These are phyloP conservation scores for Lavandula angustifolia DNA, from an alignment of 257 asterid species.

Conservation along the genomic window DNA sequence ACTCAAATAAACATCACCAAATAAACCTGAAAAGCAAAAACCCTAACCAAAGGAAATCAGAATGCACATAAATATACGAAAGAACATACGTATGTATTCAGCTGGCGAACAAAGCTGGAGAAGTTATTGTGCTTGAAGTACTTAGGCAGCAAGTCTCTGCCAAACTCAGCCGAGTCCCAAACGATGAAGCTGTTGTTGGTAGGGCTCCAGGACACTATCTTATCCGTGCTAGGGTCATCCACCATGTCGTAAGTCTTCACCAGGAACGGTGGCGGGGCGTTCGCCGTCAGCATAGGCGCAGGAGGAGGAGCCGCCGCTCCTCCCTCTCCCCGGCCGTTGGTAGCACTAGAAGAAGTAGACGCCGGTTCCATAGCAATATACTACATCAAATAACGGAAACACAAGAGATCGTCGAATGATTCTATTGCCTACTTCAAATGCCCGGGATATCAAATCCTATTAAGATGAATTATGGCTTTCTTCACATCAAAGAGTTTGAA, in stretches of 20 bases:
- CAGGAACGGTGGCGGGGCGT: constrained; percentile 75
- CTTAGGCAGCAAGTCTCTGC: constrained; percentile 62
- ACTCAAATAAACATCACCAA: not conserved
- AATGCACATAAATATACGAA: not conserved
- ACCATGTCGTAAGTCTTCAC: constrained; percentile 87
- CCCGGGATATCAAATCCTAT: not conserved
- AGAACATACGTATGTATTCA: constrained; percentile 51
- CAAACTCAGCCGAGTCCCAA: constrained; percentile 81
- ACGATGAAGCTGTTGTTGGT: constrained; percentile 71
- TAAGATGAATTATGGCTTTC: constrained; percentile 20
- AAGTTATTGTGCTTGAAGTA: constrained; percentile 81
- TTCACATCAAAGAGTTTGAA: constrained; percentile 10
- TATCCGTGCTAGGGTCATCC: constrained; percentile 68
- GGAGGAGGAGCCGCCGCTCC: constrained; percentile 42
- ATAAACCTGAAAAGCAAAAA: not conserved
- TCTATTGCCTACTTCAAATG: not conserved
- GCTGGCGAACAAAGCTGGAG: constrained; percentile 81
- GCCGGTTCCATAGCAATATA: constrained; percentile 35
- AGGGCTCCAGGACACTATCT: constrained; percentile 72
- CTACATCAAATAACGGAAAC: constrained; percentile 29
- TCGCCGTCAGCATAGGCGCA: constrained; percentile 52
- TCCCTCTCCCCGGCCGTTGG: constrained; percentile 36
- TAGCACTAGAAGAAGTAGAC: constrained; percentile 33
- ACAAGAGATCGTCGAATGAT: constrained; percentile 17
- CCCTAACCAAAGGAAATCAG: not conserved